Evolutionary conservation across 768 basidiomycete genomes (phyloP).

Genomic region (Amylocystis lapponica): DNA sequence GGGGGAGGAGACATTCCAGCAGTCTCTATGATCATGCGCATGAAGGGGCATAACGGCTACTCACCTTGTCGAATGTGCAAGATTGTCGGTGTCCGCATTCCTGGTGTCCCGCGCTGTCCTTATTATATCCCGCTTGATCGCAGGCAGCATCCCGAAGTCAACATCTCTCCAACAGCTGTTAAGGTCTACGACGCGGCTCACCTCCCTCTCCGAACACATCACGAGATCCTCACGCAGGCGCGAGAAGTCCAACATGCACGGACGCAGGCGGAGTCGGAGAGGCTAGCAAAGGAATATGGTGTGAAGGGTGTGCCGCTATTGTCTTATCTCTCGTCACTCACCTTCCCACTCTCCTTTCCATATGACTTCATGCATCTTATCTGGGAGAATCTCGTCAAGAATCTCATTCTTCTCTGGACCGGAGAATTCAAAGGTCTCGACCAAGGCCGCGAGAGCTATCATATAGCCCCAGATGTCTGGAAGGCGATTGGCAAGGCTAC

Average conservation of each 20-base stretch:
- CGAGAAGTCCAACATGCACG: no score
- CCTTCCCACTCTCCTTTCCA: conserved; percentile 36
- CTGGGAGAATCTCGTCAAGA: conserved; percentile 37
- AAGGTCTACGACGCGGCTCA: no score
- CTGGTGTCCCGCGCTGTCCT: not conserved
- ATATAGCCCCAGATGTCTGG: conserved; percentile 30
- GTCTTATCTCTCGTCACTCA: conserved; percentile 24
- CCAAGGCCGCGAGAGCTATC: conserved; percentile 22
- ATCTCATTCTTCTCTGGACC: conserved; percentile 36
- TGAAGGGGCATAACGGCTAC: conserved; percentile 24
- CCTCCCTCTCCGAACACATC: no score
- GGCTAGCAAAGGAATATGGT: conserved; percentile 12
- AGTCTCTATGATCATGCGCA: conserved; percentile 20
- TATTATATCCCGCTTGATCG: conserved; percentile 17
- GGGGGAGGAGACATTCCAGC: conserved; percentile 23
- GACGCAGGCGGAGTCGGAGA: conserved; percentile 4
- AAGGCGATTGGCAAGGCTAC: conserved; percentile 31
- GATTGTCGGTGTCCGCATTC: conserved; percentile 15
- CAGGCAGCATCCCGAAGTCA: conserved; percentile 4
- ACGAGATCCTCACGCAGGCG: no score
- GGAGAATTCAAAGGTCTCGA: conserved; percentile 37
- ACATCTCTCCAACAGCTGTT: no score
- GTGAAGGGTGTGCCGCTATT: conserved; percentile 26
- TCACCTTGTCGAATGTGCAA: conserved; percentile 21
- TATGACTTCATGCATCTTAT: conserved; percentile 48